These are phyloP conservation scores for Heterobasidion annosum DNA, from an alignment of 1,284 basidiomycete species.

Conservation along the genomic window DNA sequence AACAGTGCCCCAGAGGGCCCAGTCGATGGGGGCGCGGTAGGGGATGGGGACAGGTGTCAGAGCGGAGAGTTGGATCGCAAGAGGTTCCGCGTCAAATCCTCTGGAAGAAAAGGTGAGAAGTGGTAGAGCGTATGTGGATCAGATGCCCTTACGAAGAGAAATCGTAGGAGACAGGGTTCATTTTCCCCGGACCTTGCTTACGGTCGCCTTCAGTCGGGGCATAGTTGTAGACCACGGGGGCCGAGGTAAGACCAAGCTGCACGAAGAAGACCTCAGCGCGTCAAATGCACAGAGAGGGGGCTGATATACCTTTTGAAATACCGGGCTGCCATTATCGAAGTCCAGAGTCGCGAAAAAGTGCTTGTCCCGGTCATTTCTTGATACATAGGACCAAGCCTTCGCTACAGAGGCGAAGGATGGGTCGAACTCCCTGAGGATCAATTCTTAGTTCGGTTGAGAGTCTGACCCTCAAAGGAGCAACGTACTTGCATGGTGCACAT, in stretches of 20 bases:
- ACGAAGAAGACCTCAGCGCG: conserved; percentile 16
- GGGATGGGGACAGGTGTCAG: conserved; percentile 70
- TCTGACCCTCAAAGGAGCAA: conserved; percentile 1
- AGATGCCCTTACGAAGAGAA: conserved; percentile 50
- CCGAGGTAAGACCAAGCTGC: conserved; percentile 62
- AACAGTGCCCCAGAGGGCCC: conserved; percentile 42
- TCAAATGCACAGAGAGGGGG: conserved; percentile 1
- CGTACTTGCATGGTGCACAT: conserved; percentile 74
- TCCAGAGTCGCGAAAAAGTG: conserved; percentile 93
- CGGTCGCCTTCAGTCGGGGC: conserved; percentile 67
- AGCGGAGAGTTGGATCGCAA: conserved; percentile 69
- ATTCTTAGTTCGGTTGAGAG: neutral
- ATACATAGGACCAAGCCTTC: conserved; percentile 64
- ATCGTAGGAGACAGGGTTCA: conserved; percentile 62
- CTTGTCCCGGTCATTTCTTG: conserved; percentile 52
- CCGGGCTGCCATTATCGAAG: conserved; percentile 64
- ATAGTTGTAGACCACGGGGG: conserved; percentile 77
- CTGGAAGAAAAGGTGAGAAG: conserved; percentile 27
- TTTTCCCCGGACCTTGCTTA: conserved; percentile 38
- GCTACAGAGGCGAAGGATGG: conserved; percentile 75
- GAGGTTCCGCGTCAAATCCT: conserved; percentile 68
- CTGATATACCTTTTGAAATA: conserved; percentile 71
- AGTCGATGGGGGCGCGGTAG: conserved; percentile 66
- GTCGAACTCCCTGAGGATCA: conserved; percentile 63
- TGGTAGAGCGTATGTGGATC: neutral